phyloP scores from a whole-genome alignment of 352 stramenopile genomes.

The Pythium guiyangense region DNA sequence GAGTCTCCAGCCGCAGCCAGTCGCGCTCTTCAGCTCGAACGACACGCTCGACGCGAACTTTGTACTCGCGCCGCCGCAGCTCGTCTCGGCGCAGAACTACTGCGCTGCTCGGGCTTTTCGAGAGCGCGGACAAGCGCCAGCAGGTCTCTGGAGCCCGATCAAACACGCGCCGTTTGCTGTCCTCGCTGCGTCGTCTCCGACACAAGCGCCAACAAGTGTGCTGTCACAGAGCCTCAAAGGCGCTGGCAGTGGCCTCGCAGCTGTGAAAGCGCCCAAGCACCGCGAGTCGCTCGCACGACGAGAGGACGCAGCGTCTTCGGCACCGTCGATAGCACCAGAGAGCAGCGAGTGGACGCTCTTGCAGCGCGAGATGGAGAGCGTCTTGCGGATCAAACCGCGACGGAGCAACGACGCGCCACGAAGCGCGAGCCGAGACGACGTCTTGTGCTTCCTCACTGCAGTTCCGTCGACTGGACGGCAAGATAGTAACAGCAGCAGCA shows the following conservation, averaged over 20 bases:
- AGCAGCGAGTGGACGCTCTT: slow-evolving; percentile 10
- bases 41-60: slow-evolving; percentile 69
- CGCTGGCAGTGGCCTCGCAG: not conserved
- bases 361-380: slow-evolving; percentile 12
- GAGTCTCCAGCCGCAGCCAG: not conserved
- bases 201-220: not conserved
- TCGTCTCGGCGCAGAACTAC: slow-evolving; percentile 56
- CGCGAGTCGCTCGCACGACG: not conserved
- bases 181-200: slow-evolving; percentile 1
- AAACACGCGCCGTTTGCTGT: slow-evolving; percentile 22
- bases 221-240: not conserved
- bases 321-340: not conserved
- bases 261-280: not conserved
- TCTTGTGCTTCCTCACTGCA: slow-evolving; percentile 24
- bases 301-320: not conserved
- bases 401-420: not conserved
- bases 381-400: slow-evolving; percentile 7
- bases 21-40: slow-evolving; percentile 53
- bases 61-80: slow-evolving; percentile 40
- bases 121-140: slow-evolving; percentile 15
- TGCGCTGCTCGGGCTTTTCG: slow-evolving; percentile 32
- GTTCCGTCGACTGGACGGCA: not conserved
- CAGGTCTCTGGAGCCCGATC: slow-evolving; percentile 43
- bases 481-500: too few relatives aligned
- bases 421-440: not conserved